Evolutionary conservation across 129 eudicot species (phyloP).

Genomic region (Scalesia atractyloides): DNA sequence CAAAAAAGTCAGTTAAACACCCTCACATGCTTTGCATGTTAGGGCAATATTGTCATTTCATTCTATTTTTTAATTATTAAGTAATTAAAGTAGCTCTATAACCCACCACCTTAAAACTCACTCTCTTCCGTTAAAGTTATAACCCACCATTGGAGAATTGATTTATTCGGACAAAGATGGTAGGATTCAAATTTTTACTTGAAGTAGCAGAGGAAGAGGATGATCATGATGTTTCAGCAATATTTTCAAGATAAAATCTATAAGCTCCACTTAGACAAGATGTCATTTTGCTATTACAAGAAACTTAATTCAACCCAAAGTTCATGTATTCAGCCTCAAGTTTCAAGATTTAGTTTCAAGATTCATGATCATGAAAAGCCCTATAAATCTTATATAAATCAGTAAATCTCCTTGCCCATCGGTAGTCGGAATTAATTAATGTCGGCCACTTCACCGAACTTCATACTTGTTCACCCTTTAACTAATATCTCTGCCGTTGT

Average conservation of each 20-base stretch:
- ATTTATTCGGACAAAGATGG: constrained; percentile 88
- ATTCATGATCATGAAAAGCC: neutral
- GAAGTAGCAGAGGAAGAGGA: constrained; percentile 42
- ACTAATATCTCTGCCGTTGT: too few relatives aligned
- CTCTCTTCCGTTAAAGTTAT: too few relatives aligned
- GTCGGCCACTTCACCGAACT: too few relatives aligned
- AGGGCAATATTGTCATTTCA: too few relatives aligned
- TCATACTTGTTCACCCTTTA: too few relatives aligned
- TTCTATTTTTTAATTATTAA: too few relatives aligned
- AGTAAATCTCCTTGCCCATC: too few relatives aligned
- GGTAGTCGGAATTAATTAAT: too few relatives aligned
- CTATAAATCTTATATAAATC: neutral
- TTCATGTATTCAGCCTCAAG: neutral
- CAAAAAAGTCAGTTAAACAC: too few relatives aligned
- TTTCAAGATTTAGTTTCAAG: neutral
- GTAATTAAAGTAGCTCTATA: too few relatives aligned
- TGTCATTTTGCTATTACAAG: constrained; percentile 50
- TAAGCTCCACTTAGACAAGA: constrained; percentile 80
- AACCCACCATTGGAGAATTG: constrained; percentile 51
- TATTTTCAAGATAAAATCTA: constrained; percentile 62
- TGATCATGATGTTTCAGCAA: constrained; percentile 47
- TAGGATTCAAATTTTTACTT: constrained; percentile 59
- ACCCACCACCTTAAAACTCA: too few relatives aligned
- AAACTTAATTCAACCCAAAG: constrained; percentile 13
- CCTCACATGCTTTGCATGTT: too few relatives aligned